Percentiles rank a stretch among this genome's conserved stretches.
Conservation (phyloP, 2,329 filamentous ascomycete species). For the Venturia oleaginea region DNA sequence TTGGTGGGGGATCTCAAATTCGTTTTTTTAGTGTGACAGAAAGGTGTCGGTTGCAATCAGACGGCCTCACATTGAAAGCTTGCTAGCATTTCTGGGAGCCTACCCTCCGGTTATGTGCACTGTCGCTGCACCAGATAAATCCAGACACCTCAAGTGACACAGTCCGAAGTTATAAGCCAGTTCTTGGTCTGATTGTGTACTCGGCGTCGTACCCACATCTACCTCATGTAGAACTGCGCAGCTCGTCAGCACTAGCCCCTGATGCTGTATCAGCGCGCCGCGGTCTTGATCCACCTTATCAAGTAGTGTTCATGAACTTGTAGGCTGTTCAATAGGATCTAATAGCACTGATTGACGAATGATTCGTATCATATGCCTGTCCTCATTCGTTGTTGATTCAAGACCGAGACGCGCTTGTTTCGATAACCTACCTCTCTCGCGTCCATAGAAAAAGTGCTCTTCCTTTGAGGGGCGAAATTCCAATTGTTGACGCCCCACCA, state of each 20-base stretch:
- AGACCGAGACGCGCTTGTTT: neutral
- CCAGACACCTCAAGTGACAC: neutral
- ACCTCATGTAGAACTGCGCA: neutral
- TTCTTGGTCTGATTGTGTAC: neutral
- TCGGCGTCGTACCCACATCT: neutral
- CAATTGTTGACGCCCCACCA: constrained; percentile 95
- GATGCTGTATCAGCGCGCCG: neutral
- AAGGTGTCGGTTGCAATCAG: neutral
- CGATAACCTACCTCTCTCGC: constrained; percentile 12
- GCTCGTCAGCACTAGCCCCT: neutral
- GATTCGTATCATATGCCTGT: neutral
- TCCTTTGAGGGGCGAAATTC: constrained; percentile 47
- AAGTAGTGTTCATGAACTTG: neutral
- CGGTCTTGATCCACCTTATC: neutral
- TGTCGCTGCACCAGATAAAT: neutral
- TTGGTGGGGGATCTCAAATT: neutral
- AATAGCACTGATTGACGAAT: neutral
- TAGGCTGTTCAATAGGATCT: neutral
- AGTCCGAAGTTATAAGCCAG: neutral
- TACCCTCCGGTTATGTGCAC: neutral
- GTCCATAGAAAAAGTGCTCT: constrained; percentile 16
- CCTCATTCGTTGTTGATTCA: neutral
- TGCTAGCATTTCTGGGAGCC: neutral
- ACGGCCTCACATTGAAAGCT: neutral
- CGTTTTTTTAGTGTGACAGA: neutral